Percentiles rank a stretch among this genome's conserved stretches.
Evolutionary conservation across 2,329 filamentous ascomycete species (phyloP).

Genomic region (Exophiala aquamarina): DNA sequence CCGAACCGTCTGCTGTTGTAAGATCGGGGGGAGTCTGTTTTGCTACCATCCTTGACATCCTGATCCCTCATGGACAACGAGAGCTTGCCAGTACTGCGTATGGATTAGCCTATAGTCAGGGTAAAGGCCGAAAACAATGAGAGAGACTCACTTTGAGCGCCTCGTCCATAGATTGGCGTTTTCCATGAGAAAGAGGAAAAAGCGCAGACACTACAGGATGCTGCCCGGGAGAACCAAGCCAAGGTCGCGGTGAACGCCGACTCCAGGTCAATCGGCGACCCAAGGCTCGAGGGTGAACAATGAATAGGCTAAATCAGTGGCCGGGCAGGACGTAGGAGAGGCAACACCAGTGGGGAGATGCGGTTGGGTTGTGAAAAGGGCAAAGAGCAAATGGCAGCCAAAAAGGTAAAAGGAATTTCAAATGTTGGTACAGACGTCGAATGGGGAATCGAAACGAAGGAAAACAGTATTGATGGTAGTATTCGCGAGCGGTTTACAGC

Average conservation of each 20-base stretch:
- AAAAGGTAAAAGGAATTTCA: background rate
- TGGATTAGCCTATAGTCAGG: slow-evolving; percentile 27
- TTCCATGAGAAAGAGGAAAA: slow-evolving; percentile 39
- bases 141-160: slow-evolving; percentile 45
- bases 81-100: slow-evolving; percentile 76
- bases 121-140: background rate
- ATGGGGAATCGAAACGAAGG: too few species aligned
- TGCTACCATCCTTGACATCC: slow-evolving; percentile 54
- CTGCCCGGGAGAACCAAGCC: background rate
- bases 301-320: too few species aligned
- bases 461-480: too few species aligned
- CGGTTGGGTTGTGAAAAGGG: too few species aligned
- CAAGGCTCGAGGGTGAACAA: too few species aligned
- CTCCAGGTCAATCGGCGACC: too few species aligned
- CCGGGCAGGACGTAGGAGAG: too few species aligned
- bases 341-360: too few species aligned
- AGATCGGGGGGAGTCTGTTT: slow-evolving; percentile 60
- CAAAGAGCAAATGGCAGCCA: background rate
- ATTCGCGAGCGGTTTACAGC: too few species aligned
- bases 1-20: slow-evolving; percentile 73
- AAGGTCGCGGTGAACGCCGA: too few species aligned
- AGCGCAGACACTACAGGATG: background rate
- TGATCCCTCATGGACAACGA: slow-evolving; percentile 74
- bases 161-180: slow-evolving; percentile 52
- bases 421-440: too few species aligned